These are phyloP conservation scores for Pyrenophora teres DNA, from an alignment of 2,329 filamentous ascomycete species.

Conservation along the genomic window DNA sequence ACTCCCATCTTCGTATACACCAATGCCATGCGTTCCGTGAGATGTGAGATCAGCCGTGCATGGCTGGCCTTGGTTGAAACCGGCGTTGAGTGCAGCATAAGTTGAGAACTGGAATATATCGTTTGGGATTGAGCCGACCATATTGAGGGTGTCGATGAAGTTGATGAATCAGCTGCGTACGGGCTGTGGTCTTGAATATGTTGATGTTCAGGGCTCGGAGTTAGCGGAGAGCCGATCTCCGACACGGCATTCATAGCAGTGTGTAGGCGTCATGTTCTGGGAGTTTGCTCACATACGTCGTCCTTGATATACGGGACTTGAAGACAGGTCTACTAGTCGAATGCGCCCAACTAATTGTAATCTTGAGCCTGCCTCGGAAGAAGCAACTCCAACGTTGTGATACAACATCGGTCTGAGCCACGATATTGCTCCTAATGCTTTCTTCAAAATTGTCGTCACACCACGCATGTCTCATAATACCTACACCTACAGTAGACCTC, in stretches of 20 bases:
- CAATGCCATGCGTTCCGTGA: constrained; percentile 52
- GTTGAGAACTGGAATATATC: constrained; percentile 54
- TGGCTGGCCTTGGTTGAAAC: constrained; percentile 44
- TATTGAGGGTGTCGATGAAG: constrained; percentile 11
- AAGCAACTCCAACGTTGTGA: too few relatives aligned
- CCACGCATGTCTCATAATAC: too few relatives aligned
- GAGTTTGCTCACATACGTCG: background rate
- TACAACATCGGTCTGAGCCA: too few relatives aligned
- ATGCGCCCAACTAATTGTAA: too few relatives aligned
- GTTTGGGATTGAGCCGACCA: constrained; percentile 50
- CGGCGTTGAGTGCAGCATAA: constrained; percentile 43
- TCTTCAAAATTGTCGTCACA: too few relatives aligned
- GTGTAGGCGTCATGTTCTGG: constrained; percentile 1
- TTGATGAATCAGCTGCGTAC: background rate
- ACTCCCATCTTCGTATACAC: constrained; percentile 49
- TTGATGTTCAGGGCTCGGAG: constrained; percentile 5
- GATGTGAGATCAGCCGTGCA: constrained; percentile 46
- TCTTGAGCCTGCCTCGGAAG: too few relatives aligned
- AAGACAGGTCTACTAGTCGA: too few relatives aligned
- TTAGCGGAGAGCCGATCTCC: constrained; percentile 17
- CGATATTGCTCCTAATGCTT: too few relatives aligned
- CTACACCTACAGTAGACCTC: too few relatives aligned
- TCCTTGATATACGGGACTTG: background rate
- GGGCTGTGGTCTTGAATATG: background rate
- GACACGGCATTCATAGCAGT: constrained; percentile 8